These are phyloP conservation scores for Cryphonectria nitschkei DNA, from an alignment of 2,329 filamentous ascomycete species.

Conservation along the genomic window DNA sequence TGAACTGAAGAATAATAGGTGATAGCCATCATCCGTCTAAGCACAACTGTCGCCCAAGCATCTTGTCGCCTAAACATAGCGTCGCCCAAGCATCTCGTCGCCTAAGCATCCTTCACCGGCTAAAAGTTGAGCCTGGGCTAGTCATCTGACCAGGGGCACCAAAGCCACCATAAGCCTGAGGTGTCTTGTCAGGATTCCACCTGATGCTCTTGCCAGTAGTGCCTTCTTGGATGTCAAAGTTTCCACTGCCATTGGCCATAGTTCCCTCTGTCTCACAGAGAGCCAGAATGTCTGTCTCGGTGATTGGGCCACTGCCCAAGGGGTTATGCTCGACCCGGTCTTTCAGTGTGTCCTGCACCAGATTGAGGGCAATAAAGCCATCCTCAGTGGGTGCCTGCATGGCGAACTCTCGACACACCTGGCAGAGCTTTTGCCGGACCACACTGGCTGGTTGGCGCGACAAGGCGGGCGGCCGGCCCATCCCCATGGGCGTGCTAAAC, in stretches of 20 bases:
- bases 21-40: background rate
- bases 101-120: slow-evolving; percentile 28
- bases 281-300: slow-evolving; percentile 72
- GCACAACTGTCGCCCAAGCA: slow-evolving; percentile 33
- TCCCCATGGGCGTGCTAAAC: slow-evolving; percentile 38
- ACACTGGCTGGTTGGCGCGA: slow-evolving; percentile 66
- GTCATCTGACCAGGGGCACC: slow-evolving; percentile 71
- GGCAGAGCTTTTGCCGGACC: slow-evolving; percentile 75
- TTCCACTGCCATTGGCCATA: slow-evolving; percentile 84
- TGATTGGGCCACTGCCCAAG: slow-evolving; percentile 43
- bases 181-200: slow-evolving; percentile 49
- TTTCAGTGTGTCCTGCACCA: slow-evolving; percentile 57
- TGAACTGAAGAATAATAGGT: background rate
- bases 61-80: background rate
- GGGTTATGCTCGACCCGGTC: slow-evolving; percentile 63
- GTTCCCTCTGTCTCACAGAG: slow-evolving; percentile 93
- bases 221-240: slow-evolving; percentile 70
- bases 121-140: slow-evolving; percentile 57
- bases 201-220: slow-evolving; percentile 51
- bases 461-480: slow-evolving; percentile 39
- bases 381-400: slow-evolving; percentile 47
- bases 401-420: slow-evolving; percentile 70
- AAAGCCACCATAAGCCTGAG: slow-evolving; percentile 45
- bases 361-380: slow-evolving; percentile 68
- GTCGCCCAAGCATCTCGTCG: slow-evolving; percentile 33